Conservation (phyloP, 1,139 yeast genomes). For the Yamadazyma friedrichii region DNA sequence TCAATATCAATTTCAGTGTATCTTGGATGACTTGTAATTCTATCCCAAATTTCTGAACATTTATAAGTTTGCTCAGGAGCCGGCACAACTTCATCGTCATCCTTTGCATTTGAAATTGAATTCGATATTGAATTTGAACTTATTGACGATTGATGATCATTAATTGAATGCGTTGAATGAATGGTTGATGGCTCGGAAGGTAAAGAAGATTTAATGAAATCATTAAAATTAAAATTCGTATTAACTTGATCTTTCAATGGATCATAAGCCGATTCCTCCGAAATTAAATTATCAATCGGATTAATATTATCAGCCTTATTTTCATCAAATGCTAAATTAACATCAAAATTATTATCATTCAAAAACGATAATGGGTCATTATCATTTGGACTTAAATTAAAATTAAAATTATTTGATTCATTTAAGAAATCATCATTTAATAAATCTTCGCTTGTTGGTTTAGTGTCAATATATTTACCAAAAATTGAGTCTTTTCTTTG, state of each 20-base stretch:
- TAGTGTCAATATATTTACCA: slow-evolving; percentile 8
- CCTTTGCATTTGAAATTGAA: slow-evolving; percentile 15
- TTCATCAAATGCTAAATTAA: slow-evolving; percentile 45
- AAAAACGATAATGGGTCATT: slow-evolving; percentile 46
- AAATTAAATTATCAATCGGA: slow-evolving; percentile 41
- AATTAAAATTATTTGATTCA: slow-evolving; percentile 17
- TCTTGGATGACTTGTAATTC: slow-evolving; percentile 90
- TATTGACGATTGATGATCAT: background rate
- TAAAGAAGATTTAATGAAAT: slow-evolving; percentile 30
- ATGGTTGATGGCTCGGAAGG: slow-evolving; percentile 15
- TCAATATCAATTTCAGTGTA: slow-evolving; percentile 92
- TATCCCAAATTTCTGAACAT: slow-evolving; percentile 95
- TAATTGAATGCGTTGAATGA: background rate
- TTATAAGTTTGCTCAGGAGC: slow-evolving; percentile 42
- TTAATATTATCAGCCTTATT: slow-evolving; percentile 11
- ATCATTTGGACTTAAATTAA: slow-evolving; percentile 16
- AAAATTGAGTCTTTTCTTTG: slow-evolving; percentile 6
- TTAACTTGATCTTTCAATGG: slow-evolving; percentile 38
- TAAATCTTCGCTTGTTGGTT: slow-evolving; percentile 5
- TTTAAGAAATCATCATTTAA: slow-evolving; percentile 30
- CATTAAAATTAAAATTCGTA: slow-evolving; percentile 34
- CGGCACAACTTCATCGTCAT: slow-evolving; percentile 28
- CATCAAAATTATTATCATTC: slow-evolving; percentile 49
- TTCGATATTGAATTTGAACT: background rate
- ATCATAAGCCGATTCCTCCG: slow-evolving; percentile 71